A percentile compares a stretch with the other conserved stretches of the same genome.
Evolutionary conservation across 2,329 filamentous ascomycete species (phyloP).

Genomic region (Trichoderma koningii): DNA sequence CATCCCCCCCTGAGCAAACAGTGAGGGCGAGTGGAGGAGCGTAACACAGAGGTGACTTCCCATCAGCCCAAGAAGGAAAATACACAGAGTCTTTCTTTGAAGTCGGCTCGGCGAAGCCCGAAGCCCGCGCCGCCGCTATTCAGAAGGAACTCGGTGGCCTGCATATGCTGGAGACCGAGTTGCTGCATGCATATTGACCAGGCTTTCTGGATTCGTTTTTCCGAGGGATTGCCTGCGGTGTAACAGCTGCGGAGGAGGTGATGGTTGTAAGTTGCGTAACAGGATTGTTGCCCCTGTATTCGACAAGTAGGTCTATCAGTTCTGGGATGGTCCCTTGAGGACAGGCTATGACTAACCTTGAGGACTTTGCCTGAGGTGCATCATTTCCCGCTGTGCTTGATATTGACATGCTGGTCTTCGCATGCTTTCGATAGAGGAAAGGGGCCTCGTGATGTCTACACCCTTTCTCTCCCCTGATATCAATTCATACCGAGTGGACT

Average conservation of each 20-base stretch:
- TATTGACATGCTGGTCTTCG: no score
- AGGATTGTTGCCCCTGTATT: not conserved
- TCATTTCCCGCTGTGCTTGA: no score
- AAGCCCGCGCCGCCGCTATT: not conserved
- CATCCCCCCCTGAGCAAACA: not conserved
- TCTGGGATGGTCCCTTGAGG: no score
- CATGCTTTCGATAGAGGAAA: no score
- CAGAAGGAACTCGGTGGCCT: not conserved
- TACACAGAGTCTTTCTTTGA: not conserved
- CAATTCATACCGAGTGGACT: no score
- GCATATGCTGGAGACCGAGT: not conserved
- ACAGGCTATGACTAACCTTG: no score
- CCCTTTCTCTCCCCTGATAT: no score
- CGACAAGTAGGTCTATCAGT: no score
- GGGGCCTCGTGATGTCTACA: no score
- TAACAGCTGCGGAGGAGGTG: not conserved
- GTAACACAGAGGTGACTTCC: slow-evolving; percentile 4
- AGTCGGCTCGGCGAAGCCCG: slow-evolving; percentile 19
- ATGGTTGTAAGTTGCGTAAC: not conserved
- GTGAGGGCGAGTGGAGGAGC: not conserved
- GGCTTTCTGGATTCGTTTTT: not conserved
- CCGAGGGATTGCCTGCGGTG: not conserved
- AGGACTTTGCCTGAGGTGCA: no score
- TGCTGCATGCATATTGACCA: not conserved
- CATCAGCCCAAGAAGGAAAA: not conserved